A percentile compares a stretch with the other conserved stretches of the same genome.
Evolutionary conservation across 345 rosid species (phyloP).

Genomic region (Anacardium occidentale): DNA sequence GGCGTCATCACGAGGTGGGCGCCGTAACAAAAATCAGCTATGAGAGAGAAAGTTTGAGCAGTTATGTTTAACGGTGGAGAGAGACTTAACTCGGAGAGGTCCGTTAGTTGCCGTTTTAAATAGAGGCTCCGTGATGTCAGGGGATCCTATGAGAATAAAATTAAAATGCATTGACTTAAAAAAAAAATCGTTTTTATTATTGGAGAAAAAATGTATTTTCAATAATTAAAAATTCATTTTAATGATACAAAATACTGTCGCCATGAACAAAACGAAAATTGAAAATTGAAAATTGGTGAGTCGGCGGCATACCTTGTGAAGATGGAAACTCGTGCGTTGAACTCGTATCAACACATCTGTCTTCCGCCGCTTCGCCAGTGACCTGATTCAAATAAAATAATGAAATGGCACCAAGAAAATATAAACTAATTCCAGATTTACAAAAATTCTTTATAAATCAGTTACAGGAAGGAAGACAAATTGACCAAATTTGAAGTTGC

Average conservation of each 20-base stretch:
- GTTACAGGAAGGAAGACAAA: too few species aligned
- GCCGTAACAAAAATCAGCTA: constrained; percentile 65
- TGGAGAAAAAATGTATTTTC: too few species aligned
- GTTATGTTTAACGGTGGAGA: constrained; percentile 76
- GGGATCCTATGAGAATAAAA: constrained; percentile 44
- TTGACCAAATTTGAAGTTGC: background rate
- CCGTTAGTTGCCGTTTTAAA: constrained; percentile 65
- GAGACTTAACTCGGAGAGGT: constrained; percentile 53
- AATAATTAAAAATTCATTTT: too few species aligned
- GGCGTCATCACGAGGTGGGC: constrained; percentile 57
- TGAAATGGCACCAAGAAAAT: background rate
- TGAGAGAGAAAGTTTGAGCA: constrained; percentile 59
- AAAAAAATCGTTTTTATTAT: too few species aligned
- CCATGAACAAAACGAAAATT: too few species aligned
- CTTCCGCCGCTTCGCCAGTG: constrained; percentile 43
- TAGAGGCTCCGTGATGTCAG: constrained; percentile 59
- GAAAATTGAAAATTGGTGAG: too few species aligned
- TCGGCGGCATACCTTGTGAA: constrained; percentile 67
- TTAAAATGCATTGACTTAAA: too few species aligned
- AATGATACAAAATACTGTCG: too few species aligned
- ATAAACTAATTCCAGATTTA: background rate
- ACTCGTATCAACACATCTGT: constrained; percentile 64
- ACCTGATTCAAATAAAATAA: constrained; percentile 34
- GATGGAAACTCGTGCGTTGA: constrained; percentile 58
- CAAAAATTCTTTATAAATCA: background rate